These are phyloP conservation scores for Sarcocystis neurona DNA, from an alignment of 169 alveolate genomes.

Conservation along the genomic window DNA sequence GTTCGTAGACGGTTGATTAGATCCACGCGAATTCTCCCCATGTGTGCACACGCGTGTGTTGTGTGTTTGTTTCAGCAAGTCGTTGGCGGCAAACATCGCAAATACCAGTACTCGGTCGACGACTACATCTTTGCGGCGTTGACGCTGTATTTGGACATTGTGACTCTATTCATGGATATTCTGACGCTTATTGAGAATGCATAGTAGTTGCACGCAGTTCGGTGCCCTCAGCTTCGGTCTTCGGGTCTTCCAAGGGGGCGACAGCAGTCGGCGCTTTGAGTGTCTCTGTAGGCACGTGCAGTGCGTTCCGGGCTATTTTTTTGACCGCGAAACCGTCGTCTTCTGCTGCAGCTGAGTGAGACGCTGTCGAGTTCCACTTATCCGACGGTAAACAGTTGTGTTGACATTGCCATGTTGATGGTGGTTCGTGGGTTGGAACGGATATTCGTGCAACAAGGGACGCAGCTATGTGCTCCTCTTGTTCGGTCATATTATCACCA, in stretches of 20 bases:
- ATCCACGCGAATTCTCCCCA: too few relatives aligned
- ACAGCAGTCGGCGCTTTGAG: not conserved
- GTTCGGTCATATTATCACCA: too few relatives aligned
- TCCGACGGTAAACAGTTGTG: too few relatives aligned
- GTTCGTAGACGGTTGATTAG: too few relatives aligned
- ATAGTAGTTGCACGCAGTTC: too few relatives aligned
- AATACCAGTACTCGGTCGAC: slow-evolving; percentile 87
- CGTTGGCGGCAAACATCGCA: slow-evolving; percentile 88
- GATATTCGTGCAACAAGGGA: too few relatives aligned
- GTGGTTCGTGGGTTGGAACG: too few relatives aligned
- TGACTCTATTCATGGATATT: slow-evolving; percentile 81
- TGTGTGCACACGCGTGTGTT: not conserved
- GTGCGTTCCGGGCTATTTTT: not conserved
- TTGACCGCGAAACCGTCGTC: not conserved
- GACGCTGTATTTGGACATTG: slow-evolving; percentile 88
- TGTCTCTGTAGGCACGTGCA: not conserved
- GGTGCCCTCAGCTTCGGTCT: too few relatives aligned
- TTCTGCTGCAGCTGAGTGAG: too few relatives aligned
- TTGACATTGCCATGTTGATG: too few relatives aligned
- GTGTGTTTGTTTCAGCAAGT: slow-evolving; percentile 79
- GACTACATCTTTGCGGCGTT: slow-evolving; percentile 92
- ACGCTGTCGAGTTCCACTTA: too few relatives aligned
- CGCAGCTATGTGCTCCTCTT: too few relatives aligned
- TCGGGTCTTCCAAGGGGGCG: not conserved
- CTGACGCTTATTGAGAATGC: slow-evolving; percentile 67